These are phyloP conservation scores for Colletotrichum higginsianum DNA, from an alignment of 2,329 filamentous ascomycete genomes.

Conservation along the genomic window DNA sequence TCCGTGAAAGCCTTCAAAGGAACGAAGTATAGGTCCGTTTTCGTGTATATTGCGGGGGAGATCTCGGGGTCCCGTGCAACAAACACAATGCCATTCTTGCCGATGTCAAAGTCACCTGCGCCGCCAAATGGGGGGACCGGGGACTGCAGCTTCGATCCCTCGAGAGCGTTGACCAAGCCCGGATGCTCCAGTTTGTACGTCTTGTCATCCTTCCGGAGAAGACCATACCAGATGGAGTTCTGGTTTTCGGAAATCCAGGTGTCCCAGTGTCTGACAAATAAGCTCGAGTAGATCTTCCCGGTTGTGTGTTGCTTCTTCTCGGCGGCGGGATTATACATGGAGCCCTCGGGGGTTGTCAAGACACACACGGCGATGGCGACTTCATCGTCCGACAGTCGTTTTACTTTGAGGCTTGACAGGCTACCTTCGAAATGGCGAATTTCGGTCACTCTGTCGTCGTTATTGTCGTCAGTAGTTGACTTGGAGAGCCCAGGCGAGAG, in stretches of 20 bases:
- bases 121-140: constrained; percentile 87
- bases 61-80: constrained; percentile 81
- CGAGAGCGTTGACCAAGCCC: constrained; percentile 75
- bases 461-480: constrained; percentile 30
- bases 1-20: constrained; percentile 74
- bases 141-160: constrained; percentile 71
- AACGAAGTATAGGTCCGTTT: constrained; percentile 84
- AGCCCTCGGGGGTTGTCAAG: constrained; percentile 76
- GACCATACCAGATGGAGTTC: constrained; percentile 81
- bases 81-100: constrained; percentile 76
- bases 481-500: background rate
- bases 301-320: constrained; percentile 73
- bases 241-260: constrained; percentile 78
- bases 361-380: constrained; percentile 73
- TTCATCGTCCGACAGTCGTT: constrained; percentile 63
- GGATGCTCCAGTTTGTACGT: constrained; percentile 59
- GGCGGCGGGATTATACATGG: constrained; percentile 76
- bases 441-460: constrained; percentile 50
- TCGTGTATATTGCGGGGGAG: constrained; percentile 82
- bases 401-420: constrained; percentile 73
- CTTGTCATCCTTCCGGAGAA: constrained; percentile 63
- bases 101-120: constrained; percentile 84
- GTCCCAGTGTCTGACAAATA: constrained; percentile 90
- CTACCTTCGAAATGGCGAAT: constrained; percentile 66
- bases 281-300: constrained; percentile 79